Percentiles rank a stretch among this genome's conserved stretches.
These are phyloP conservation scores for Rhynchosporium graminicola DNA, from an alignment of 2,329 filamentous ascomycete species.

Conservation along the genomic window DNA sequence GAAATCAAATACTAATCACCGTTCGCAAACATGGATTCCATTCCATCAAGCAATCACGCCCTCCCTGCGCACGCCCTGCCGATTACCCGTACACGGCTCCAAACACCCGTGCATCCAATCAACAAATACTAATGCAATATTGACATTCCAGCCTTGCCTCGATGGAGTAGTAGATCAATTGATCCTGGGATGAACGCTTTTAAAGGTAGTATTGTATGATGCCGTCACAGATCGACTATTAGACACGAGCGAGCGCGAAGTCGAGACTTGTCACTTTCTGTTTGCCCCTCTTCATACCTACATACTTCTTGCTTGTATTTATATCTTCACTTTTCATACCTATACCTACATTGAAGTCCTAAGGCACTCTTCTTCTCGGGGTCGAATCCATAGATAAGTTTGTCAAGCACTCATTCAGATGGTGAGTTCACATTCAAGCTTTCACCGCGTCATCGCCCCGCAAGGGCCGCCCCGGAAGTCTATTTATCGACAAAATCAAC, in stretches of 20 bases:
- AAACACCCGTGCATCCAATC: neutral
- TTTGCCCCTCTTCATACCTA: neutral
- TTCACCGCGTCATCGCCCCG: neutral
- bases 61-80: neutral
- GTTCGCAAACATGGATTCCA: too few species aligned
- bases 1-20: too few species aligned
- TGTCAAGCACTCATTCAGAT: neutral
- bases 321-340: neutral
- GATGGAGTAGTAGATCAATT: slow-evolving; percentile 3
- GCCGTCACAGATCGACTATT: slow-evolving; percentile 2
- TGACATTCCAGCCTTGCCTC: neutral
- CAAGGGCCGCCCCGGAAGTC: neutral
- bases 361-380: neutral
- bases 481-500: neutral
- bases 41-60: too few species aligned
- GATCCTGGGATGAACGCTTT: neutral
- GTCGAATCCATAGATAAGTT: neutral
- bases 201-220: neutral
- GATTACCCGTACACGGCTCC: neutral
- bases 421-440: slow-evolving; percentile 1
- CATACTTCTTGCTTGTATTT: neutral
- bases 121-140: neutral
- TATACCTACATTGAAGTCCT: neutral
- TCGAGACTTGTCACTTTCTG: neutral
- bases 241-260: neutral